Evolutionary conservation across 805 yeast genomes (phyloP).

Genomic region (Zygoascus biomembranicola): DNA sequence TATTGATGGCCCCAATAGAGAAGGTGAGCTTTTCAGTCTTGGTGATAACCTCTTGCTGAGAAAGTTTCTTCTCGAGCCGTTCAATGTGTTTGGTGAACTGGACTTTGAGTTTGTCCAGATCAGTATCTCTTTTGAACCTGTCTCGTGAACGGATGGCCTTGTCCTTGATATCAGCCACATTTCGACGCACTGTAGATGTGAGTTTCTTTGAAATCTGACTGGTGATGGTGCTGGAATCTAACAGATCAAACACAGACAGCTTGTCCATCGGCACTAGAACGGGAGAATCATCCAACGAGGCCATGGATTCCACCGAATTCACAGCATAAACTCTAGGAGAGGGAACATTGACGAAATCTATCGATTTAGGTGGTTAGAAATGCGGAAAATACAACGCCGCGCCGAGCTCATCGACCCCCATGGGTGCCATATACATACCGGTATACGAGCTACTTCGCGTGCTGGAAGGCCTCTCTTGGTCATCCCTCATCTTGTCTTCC

Average conservation of each 20-base stretch:
- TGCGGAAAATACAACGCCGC: no score
- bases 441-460: neutral
- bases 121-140: constrained; percentile 21
- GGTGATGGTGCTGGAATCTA: constrained; percentile 26
- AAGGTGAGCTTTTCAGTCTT: constrained; percentile 73
- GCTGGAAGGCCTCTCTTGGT: neutral
- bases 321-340: constrained; percentile 10
- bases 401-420: no score
- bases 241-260: constrained; percentile 27
- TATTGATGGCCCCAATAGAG: constrained; percentile 57
- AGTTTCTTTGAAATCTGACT: constrained; percentile 21
- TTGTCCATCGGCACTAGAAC: constrained; percentile 20
- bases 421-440: neutral
- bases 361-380: neutral
- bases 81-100: constrained; percentile 22
- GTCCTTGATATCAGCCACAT: constrained; percentile 22
- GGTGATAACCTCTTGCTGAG: constrained; percentile 22
- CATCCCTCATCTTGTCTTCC: neutral
- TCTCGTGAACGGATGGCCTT: constrained; percentile 20
- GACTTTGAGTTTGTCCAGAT: constrained; percentile 24
- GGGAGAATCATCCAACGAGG: constrained; percentile 14
- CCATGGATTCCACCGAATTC: constrained; percentile 12
- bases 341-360: neutral
- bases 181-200: constrained; percentile 18
- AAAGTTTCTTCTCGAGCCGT: constrained; percentile 23